Evolutionary conservation across 1,284 basidiomycete species (phyloP).

Genomic region (Ceraceosorus guamensis): DNA sequence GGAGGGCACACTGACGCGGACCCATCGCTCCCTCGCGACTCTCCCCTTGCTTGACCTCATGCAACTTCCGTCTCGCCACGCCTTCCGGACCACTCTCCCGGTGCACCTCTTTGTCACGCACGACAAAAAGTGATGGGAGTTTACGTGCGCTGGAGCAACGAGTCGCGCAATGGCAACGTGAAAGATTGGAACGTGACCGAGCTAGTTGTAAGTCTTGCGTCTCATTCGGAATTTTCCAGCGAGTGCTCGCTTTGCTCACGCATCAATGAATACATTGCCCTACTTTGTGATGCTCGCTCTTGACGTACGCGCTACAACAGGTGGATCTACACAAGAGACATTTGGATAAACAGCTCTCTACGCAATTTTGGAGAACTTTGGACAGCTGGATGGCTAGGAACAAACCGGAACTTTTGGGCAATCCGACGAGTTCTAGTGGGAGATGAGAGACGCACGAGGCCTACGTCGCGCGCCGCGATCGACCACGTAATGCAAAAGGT

Average conservation of each 20-base stretch:
- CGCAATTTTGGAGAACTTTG: constrained; percentile 85
- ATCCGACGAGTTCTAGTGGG: too few relatives aligned
- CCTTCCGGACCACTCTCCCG: too few relatives aligned
- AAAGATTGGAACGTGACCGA: constrained; percentile 96
- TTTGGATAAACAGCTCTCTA: constrained; percentile 89
- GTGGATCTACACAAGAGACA: constrained; percentile 57
- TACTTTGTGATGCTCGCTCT: not conserved
- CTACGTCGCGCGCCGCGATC: too few relatives aligned
- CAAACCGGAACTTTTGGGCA: constrained; percentile 29
- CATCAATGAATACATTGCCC: too few relatives aligned
- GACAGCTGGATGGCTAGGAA: constrained; percentile 66
- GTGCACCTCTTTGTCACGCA: too few relatives aligned
- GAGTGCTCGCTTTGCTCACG: constrained; percentile 1
- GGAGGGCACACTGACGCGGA: too few relatives aligned
- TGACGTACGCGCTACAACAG: constrained; percentile 9
- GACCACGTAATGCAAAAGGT: too few relatives aligned
- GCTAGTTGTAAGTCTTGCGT: constrained; percentile 60
- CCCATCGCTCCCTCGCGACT: constrained; percentile 10
- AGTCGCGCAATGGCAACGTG: constrained; percentile 76
- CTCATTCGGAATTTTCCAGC: not conserved
- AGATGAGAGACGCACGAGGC: too few relatives aligned
- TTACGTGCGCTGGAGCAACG: constrained; percentile 86
- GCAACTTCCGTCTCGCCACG: too few relatives aligned
- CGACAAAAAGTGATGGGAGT: constrained; percentile 34
- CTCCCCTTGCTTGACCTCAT: constrained; percentile 55